Percentiles rank a stretch among this genome's conserved stretches.
Evolutionary conservation across 805 yeast genomes (phyloP).

Genomic region (Kregervanrija fluxuum): DNA sequence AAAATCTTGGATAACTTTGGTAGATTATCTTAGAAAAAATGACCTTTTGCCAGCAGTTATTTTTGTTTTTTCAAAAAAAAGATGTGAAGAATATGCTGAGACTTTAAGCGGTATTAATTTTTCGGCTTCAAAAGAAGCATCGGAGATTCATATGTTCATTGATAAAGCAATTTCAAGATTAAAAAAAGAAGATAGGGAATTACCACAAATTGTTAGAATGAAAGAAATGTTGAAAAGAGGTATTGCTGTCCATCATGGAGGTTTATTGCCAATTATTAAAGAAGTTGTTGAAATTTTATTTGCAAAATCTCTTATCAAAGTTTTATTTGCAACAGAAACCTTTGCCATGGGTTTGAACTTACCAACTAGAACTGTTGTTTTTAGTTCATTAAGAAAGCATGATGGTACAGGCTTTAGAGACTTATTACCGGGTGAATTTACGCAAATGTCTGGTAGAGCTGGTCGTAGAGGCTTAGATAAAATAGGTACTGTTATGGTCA

Average conservation of each 20-base stretch:
- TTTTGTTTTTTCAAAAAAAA: constrained; percentile 88
- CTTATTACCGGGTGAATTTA: constrained; percentile 90
- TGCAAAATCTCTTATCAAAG: constrained; percentile 79
- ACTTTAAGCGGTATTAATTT: constrained; percentile 68
- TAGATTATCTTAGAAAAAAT: constrained; percentile 59
- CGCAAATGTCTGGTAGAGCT: constrained; percentile 99
- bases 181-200: constrained; percentile 84
- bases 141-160: constrained; percentile 89
- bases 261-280: constrained; percentile 79
- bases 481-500: constrained; percentile 90
- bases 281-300: constrained; percentile 95
- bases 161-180: constrained; percentile 83
- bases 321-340: constrained; percentile 94
- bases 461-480: constrained; percentile 95
- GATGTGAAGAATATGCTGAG: constrained; percentile 90
- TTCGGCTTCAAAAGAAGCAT: constrained; percentile 76
- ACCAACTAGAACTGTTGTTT: constrained; percentile 95
- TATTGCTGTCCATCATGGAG: constrained; percentile 97
- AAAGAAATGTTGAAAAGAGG: constrained; percentile 84
- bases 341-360: constrained; percentile 97
- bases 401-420: constrained; percentile 82
- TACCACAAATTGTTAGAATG: constrained; percentile 83
- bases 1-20: constrained; percentile 68
- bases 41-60: constrained; percentile 84
- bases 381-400: constrained; percentile 77